Evolutionary conservation across 2,329 filamentous ascomycete genomes (phyloP).

Genomic region (Aschersonia sp.): DNA sequence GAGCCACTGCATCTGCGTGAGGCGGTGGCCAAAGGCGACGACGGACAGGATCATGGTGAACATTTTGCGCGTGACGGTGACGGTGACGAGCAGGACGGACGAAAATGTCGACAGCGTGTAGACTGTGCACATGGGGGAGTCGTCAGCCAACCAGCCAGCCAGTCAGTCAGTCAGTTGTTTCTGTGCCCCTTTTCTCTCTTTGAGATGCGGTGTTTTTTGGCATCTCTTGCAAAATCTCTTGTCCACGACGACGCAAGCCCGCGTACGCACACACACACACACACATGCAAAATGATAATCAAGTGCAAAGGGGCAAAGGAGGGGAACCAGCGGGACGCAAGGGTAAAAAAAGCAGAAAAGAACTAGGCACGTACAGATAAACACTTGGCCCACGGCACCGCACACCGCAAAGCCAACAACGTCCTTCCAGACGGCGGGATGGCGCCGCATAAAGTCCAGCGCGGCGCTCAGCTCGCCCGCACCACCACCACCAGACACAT

Average conservation of each 20-base stretch:
- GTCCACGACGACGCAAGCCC: too few species aligned
- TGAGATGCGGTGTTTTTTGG: too few species aligned
- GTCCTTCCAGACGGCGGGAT: slow-evolving; percentile 74
- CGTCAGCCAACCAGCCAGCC: too few species aligned
- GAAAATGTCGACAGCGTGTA: slow-evolving; percentile 89
- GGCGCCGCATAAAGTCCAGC: slow-evolving; percentile 60
- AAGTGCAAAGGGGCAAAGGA: too few species aligned
- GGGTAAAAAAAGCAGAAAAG: too few species aligned
- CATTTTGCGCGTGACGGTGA: slow-evolving; percentile 98
- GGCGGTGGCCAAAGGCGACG: slow-evolving; percentile 78
- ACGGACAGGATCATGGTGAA: slow-evolving; percentile 97
- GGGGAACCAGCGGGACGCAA: too few species aligned
- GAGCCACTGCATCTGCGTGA: slow-evolving; percentile 83
- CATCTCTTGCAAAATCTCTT: too few species aligned
- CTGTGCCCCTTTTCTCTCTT: too few species aligned
- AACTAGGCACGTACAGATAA: slow-evolving; percentile 52
- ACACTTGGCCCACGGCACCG: slow-evolving; percentile 87
- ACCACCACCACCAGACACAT: slow-evolving; percentile 43
- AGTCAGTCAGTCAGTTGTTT: too few species aligned
- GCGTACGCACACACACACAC: too few species aligned
- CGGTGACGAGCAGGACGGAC: slow-evolving; percentile 81
- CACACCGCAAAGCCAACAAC: slow-evolving; percentile 82
- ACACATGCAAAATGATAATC: too few species aligned
- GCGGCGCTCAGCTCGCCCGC: slow-evolving; percentile 72
- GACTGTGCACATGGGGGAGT: slow-evolving; percentile 29